Conservation (phyloP, 257 asterid genomes). For the Fraxinus pennsylvanica region DNA sequence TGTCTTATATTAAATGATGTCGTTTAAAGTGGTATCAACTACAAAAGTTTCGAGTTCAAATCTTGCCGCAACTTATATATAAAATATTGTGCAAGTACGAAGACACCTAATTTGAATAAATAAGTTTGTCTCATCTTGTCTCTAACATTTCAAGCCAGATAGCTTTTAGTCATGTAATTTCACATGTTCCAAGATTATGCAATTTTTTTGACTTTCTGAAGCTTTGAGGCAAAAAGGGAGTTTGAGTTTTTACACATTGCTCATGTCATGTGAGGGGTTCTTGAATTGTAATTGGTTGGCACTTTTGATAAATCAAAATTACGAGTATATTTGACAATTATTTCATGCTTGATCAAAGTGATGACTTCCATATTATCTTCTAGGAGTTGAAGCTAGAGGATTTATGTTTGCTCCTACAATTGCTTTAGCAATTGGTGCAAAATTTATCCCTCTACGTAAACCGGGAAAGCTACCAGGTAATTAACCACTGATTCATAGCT, state of each 20-base stretch:
- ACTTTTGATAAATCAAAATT: slow-evolving; percentile 10
- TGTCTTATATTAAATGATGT: no score
- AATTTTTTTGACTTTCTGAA: no score
- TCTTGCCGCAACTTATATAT: no score
- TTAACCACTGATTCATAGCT: neutral
- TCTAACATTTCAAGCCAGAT: no score
- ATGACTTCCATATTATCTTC: slow-evolving; percentile 20
- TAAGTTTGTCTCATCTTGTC: no score
- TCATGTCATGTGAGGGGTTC: neutral
- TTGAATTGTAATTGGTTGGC: neutral
- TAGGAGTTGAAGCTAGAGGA: slow-evolving; percentile 90
- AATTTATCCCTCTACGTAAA: slow-evolving; percentile 65
- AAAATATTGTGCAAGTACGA: no score
- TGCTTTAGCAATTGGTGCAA: slow-evolving; percentile 86
- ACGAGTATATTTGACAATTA: slow-evolving; percentile 16
- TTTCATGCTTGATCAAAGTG: slow-evolving; percentile 14
- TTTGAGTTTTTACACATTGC: neutral
- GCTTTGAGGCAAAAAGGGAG: neutral
- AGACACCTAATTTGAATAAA: no score
- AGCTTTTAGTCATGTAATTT: neutral
- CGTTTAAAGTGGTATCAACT: no score
- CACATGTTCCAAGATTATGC: slow-evolving; percentile 4
- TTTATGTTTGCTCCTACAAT: slow-evolving; percentile 75
- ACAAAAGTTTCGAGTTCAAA: no score
- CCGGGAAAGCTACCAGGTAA: slow-evolving; percentile 78